A percentile compares a stretch with the other conserved stretches of the same genome.
These are phyloP conservation scores for Syncephalastrum monosporum DNA, from an alignment of 371 early-diverging fungal species.

Conservation along the genomic window DNA sequence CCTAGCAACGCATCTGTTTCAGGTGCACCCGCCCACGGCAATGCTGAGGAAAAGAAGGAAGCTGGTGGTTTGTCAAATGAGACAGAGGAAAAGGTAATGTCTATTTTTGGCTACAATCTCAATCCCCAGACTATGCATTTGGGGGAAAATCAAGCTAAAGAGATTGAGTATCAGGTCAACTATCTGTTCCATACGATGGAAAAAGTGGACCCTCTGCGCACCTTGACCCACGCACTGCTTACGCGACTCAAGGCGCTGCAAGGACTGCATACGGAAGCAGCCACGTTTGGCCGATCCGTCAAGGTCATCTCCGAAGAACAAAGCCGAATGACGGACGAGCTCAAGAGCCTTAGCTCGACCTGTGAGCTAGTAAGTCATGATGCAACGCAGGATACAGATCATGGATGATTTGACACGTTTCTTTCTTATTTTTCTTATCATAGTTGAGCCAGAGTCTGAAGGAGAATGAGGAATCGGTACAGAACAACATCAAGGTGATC, in stretches of 20 bases:
- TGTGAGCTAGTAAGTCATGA: conserved; percentile 37
- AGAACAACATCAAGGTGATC: conserved; percentile 68
- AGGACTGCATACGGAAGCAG: conserved; percentile 79
- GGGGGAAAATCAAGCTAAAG: neutral
- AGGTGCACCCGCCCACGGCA: conserved; percentile 7
- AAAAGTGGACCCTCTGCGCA: conserved; percentile 76
- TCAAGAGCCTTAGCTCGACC: conserved; percentile 65
- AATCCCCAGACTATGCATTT: too few relatives aligned
- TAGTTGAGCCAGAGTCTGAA: conserved; percentile 64
- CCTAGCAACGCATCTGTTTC: conserved; percentile 3
- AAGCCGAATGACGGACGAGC: conserved; percentile 64
- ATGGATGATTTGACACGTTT: neutral
- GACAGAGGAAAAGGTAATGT: conserved; percentile 28
- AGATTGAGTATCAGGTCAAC: conserved; percentile 49
- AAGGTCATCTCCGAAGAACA: conserved; percentile 75
- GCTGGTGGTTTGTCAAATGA: conserved; percentile 18
- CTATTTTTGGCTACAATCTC: neutral
- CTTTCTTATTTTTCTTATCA: neutral
- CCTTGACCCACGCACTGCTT: conserved; percentile 78
- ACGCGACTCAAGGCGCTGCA: conserved; percentile 80
- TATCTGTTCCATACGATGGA: conserved; percentile 71
- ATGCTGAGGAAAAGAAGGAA: conserved; percentile 18
- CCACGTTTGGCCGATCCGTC: conserved; percentile 74
- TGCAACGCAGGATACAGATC: neutral
- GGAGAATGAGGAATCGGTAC: conserved; percentile 65